A percentile compares a stretch with the other conserved stretches of the same genome.
Conservation (phyloP, 1,139 yeast genomes). For the Sugiyamaella neomexicana region DNA sequence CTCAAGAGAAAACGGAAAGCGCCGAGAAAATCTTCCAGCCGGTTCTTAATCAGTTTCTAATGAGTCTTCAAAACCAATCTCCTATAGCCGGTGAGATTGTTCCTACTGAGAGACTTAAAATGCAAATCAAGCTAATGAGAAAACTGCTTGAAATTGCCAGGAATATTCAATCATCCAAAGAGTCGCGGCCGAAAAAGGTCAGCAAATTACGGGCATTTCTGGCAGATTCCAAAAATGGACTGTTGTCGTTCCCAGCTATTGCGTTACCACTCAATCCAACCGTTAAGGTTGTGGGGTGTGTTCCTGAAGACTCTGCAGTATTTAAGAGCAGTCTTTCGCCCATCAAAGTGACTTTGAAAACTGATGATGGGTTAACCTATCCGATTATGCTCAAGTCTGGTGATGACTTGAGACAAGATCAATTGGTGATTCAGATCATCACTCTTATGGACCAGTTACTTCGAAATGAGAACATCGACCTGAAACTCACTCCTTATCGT, state of each 20-base stretch:
- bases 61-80: constrained; percentile 28
- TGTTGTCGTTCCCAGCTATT: constrained; percentile 54
- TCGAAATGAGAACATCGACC: constrained; percentile 85
- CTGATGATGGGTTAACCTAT: constrained; percentile 58
- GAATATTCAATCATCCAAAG: constrained; percentile 50
- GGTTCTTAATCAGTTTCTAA: constrained; percentile 37
- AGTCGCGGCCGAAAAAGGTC: constrained; percentile 57
- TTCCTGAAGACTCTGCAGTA: constrained; percentile 78
- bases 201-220: constrained; percentile 45
- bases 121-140: constrained; percentile 49
- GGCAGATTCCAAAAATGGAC: constrained; percentile 42
- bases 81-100: background rate
- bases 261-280: constrained; percentile 74
- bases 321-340: constrained; percentile 92
- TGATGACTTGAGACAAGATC: constrained; percentile 95
- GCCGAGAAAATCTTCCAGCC: constrained; percentile 33
- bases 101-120: constrained; percentile 36
- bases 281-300: constrained; percentile 66
- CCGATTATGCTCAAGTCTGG: constrained; percentile 93
- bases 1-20: constrained; percentile 35
- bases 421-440: constrained; percentile 88
- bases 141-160: constrained; percentile 47
- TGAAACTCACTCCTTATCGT: constrained; percentile 83
- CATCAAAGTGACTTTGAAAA: constrained; percentile 72
- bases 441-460: constrained; percentile 86